Base-by-base conservation (phyloP, 2,329 filamentous ascomycete genomes). In the Claviceps africana region DNA sequence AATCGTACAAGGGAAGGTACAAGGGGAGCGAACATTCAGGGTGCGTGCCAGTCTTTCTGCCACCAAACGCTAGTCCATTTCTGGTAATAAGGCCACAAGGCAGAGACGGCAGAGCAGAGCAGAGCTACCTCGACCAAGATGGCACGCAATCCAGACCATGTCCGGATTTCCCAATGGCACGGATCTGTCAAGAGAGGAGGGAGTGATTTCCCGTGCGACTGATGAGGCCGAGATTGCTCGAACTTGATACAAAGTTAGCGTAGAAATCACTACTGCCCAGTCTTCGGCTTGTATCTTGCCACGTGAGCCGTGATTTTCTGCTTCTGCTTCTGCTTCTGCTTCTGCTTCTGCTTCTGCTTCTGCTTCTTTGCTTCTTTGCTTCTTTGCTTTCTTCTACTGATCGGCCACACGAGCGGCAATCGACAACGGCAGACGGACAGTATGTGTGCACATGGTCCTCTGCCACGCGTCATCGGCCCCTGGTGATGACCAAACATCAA, bases 31-130 rank as follows among this genome's bases (percentile, higher is more conserved):
- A 31, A 33, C 25, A 33, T 17, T 19, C 15, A 33, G 31, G 56
- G 62, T 62, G 63, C 60, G 59, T 61, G 56, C 56, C 52, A 53
- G 45, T 44, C 10, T 11, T 39, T 19, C n/a, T 40, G 17, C 39
- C 42, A 33, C 22, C 50, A 45, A 47, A 53, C 53, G 51, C 56
- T 55, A 56, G 61, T 56, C 64, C 62, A 57, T 58, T 61, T 62
- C 55, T 52, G 47, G 51, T 19, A 48, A 40, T 61, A 57, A 66
- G 64, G 64, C 64, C 60, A 60, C 58, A 65, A 65, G 61, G 65
- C 65, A 59, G 58, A 64, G 45, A 62, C 15, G 11, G 25, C 19
- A 22, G 25, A 30, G 43, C 42, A n/a, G n/a, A 5, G 25, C 25
- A n/a, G 17, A 40, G 37, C 11, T 35, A 35, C 33, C 33, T n/a